Conservation (phyloP, 108 stramenopile species). For the Cyclotella atomus region DNA sequence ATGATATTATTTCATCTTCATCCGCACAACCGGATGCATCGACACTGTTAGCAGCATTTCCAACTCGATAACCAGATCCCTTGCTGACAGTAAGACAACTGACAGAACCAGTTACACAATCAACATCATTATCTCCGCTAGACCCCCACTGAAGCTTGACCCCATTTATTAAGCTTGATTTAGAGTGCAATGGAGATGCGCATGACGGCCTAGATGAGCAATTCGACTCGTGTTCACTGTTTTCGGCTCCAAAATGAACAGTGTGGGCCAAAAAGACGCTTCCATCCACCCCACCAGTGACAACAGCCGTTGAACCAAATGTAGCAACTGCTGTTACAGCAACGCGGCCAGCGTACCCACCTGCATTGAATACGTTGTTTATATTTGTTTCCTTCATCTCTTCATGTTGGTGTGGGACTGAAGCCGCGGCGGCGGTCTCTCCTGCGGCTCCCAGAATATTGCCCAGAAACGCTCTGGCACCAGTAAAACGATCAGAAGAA, state of each 20-base stretch:
- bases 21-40: slow-evolving; percentile 17
- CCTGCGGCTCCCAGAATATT: slow-evolving; percentile 26
- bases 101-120: slow-evolving; percentile 79
- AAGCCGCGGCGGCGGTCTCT: background rate
- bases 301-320: slow-evolving; percentile 76
- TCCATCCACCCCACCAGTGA: slow-evolving; percentile 85
- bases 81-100: slow-evolving; percentile 74
- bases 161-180: slow-evolving; percentile 54
- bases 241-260: slow-evolving; percentile 44
- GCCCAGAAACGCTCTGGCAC: slow-evolving; percentile 29
- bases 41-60: slow-evolving; percentile 23
- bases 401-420: slow-evolving; percentile 8
- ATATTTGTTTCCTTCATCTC: slow-evolving; percentile 11
- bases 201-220: slow-evolving; percentile 3
- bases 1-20: slow-evolving; percentile 60
- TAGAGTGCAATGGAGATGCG: slow-evolving; percentile 18
- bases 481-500: slow-evolving; percentile 16
- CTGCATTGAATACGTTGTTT: slow-evolving; percentile 33
- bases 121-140: slow-evolving; percentile 64
- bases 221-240: slow-evolving; percentile 16
- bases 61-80: slow-evolving; percentile 54
- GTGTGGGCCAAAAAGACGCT: slow-evolving; percentile 86
- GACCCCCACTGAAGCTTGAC: slow-evolving; percentile 85
- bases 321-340: slow-evolving; percentile 79
- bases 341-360: slow-evolving; percentile 62